Base-by-base conservation (phyloP, 306 rosid genomes). In the Luffa aegyptiaca region DNA sequence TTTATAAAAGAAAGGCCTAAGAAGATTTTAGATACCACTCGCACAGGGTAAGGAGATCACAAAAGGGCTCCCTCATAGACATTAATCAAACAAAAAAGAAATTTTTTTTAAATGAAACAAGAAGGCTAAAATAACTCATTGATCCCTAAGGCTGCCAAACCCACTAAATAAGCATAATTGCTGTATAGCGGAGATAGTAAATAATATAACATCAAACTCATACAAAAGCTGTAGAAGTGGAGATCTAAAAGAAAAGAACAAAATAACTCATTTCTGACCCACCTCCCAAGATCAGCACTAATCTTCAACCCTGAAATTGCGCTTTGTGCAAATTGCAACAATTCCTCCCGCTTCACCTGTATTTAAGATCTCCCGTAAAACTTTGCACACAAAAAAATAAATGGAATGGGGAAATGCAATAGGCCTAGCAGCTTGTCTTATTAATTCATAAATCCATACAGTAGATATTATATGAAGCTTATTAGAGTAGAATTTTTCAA, bases 241-340 rank as follows among this genome's bases (percentile, higher is more conserved):
- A 35, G 31, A 52, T 18, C 63, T 72, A n/a, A 71, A 74, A 74
- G 75, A 69, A 81, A 48, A 75, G 42, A 52, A 65, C 73, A 62
- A 8, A 33, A 83, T 39, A 85, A 81, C 71, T 72, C 73, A 79
- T 78, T 82, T 61, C 83, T 44, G 71, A 72, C 96, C 53, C 81
- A 96, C 99, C 98, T 96, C 75, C 85, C 83, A 48, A 84, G 68
- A 85, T 91, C 94, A 84, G 87, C 93, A 85, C 82, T 90, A 31
- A 96, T 85, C 86, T 96, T 96, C 87, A 96, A 87, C 80, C 99
- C 99, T 31, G 97, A 80, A 76, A 96, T 90, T 77, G 99, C 99
- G 68, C 92, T 89, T 87, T 96, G 97, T 12, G 98, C 98, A 90
- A 96, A 96, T 87, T 96, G 99, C 85, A 96, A 97, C 84, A 96